Conservation (phyloP, 805 yeast genomes). For the Candida patagonica region DNA sequence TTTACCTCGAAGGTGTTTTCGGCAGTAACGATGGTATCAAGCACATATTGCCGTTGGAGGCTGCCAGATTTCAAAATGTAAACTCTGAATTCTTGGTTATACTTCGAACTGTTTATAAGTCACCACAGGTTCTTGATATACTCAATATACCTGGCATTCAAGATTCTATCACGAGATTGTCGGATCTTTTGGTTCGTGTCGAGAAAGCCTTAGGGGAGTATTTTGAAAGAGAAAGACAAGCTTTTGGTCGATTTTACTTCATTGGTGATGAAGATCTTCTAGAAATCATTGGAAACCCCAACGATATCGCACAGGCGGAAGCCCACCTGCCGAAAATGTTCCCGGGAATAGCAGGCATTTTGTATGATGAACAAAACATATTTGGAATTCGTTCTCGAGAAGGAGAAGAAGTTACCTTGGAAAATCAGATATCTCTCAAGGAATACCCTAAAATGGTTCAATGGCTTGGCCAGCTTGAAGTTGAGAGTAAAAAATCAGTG, state of each 20-base stretch:
- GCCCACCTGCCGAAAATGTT: conserved; percentile 65
- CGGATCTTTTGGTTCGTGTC: conserved; percentile 49
- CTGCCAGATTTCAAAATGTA: conserved; percentile 52
- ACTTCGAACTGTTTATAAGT: conserved; percentile 40
- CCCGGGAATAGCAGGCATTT: conserved; percentile 45
- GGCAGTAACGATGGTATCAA: conserved; percentile 44
- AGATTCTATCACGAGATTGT: conserved; percentile 37
- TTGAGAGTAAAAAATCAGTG: conserved; percentile 41
- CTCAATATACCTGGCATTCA: conserved; percentile 41
- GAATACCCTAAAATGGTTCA: conserved; percentile 40
- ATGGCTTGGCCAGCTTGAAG: conserved; percentile 56
- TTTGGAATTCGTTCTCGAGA: conserved; percentile 50
- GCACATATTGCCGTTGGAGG: conserved; percentile 59
- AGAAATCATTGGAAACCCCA: conserved; percentile 65
- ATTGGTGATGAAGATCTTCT: conserved; percentile 85
- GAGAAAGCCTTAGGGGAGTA: conserved; percentile 64
- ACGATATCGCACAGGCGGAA: conserved; percentile 38
- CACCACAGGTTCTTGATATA: conserved; percentile 47
- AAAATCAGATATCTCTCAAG: conserved; percentile 35
- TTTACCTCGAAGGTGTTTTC: conserved; percentile 74
- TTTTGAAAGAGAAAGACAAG: conserved; percentile 66
- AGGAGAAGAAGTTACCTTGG: conserved; percentile 43
- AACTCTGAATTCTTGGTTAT: conserved; percentile 51
- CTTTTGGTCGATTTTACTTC: conserved; percentile 76
- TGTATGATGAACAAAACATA: conserved; percentile 31